Conservation (phyloP, 768 basidiomycete species). For the Boletus vinaceobasis region DNA sequence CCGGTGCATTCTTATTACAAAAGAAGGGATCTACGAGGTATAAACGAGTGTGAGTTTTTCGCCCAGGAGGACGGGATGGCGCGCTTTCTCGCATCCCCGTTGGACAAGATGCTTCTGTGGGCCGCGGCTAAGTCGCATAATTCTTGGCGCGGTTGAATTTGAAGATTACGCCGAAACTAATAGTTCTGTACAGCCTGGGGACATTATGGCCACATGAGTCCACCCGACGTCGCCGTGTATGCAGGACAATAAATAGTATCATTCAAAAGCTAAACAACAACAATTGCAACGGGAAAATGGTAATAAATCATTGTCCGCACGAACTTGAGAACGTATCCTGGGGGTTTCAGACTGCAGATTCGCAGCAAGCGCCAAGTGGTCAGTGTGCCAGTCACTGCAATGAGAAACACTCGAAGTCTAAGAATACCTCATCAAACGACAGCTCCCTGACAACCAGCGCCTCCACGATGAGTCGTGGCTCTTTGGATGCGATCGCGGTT, state of each 20-base stretch:
- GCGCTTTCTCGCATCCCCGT: not conserved
- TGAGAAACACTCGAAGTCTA: constrained; percentile 69
- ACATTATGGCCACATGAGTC: not conserved
- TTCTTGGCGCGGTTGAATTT: not conserved
- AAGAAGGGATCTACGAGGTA: not conserved
- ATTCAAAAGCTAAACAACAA: not conserved
- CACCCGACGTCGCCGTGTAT: not conserved
- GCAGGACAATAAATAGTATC: not conserved
- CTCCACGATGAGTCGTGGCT: constrained; percentile 72
- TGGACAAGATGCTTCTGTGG: not conserved
- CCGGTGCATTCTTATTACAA: not conserved
- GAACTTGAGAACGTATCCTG: not conserved
- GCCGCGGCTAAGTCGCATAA: too few relatives aligned
- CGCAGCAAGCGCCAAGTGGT: not conserved
- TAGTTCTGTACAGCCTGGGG: too few relatives aligned
- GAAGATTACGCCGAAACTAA: not conserved
- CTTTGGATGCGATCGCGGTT: constrained; percentile 8
- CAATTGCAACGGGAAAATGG: not conserved
- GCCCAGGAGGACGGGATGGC: not conserved
- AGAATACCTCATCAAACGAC: constrained; percentile 68
- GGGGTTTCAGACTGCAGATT: not conserved
- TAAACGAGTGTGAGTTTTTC: not conserved
- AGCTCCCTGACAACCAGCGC: constrained; percentile 77
- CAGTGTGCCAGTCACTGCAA: constrained; percentile 12
- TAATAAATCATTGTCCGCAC: not conserved